Evolutionary conservation across 2,329 filamentous ascomycete genomes (phyloP).

Genomic region (Aspergillus sp.): DNA sequence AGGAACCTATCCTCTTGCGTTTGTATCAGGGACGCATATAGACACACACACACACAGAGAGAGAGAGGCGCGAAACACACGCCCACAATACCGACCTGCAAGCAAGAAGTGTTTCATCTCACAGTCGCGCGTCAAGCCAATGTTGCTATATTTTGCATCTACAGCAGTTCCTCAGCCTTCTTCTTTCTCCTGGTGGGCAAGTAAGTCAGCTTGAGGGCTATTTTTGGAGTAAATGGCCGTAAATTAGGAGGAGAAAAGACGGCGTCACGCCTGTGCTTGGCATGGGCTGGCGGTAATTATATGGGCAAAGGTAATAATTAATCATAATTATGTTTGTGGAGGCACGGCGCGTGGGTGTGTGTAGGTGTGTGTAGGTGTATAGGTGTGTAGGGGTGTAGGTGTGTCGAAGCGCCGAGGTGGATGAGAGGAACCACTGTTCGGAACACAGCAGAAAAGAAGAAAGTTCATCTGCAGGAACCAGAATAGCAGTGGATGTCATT

Average conservation of each 20-base stretch:
- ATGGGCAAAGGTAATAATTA: not conserved
- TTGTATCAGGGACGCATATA: too few relatives aligned
- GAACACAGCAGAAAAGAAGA: not conserved
- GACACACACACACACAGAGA: too few relatives aligned
- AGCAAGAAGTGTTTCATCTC: constrained; percentile 24
- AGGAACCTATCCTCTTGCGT: too few relatives aligned
- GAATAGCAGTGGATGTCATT: not conserved
- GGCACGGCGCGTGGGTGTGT: not conserved
- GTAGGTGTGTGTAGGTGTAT: not conserved
- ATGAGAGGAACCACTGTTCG: constrained; percentile 3
- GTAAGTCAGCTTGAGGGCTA: constrained; percentile 10
- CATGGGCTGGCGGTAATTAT: constrained; percentile 15
- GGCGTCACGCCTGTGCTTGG: constrained; percentile 8
- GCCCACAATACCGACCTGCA: constrained; percentile 10
- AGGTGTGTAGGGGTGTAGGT: too few relatives aligned
- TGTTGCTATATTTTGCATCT: constrained; percentile 36
- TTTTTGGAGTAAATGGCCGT: constrained; percentile 14
- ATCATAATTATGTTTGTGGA: not conserved
- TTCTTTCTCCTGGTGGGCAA: too few relatives aligned
- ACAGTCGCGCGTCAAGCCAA: constrained; percentile 31
- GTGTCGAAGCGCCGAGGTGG: constrained; percentile 11
- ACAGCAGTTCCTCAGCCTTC: constrained; percentile 20
- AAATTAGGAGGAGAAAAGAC: constrained; percentile 2
- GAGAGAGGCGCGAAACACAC: constrained; percentile 4
- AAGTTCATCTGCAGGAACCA: not conserved